phyloP scores from a whole-genome alignment of 345 rosid genomes.

The Salix viminalis region DNA sequence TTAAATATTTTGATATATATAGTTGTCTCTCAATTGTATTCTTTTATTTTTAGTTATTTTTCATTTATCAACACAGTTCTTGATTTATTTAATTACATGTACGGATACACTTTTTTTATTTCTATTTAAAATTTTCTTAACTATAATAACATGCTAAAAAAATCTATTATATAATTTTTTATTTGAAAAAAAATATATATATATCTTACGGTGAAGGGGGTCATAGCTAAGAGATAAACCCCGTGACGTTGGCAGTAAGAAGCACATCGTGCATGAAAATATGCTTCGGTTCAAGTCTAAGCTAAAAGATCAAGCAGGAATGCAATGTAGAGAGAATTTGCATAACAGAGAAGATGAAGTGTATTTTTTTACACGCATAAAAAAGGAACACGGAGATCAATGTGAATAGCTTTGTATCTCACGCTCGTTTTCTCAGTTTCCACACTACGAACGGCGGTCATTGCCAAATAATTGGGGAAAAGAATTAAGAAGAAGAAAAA shows the following conservation, averaged over 20 bases:
- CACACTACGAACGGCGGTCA: constrained; percentile 16
- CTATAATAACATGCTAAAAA: too few species aligned
- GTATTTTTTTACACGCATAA: constrained; percentile 30
- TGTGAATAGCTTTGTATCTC: constrained; percentile 34
- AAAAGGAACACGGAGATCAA: constrained; percentile 26
- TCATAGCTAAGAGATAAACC: not conserved
- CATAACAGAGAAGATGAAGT: constrained; percentile 15
- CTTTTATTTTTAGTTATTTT: too few species aligned
- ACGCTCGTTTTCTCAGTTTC: constrained; percentile 26
- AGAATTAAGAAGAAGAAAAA: not conserved
- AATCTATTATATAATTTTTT: too few species aligned
- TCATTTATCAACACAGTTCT: too few species aligned
- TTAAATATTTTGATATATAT: too few species aligned
- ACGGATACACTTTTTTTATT: too few species aligned
- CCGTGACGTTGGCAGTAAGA: not conserved
- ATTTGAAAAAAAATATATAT: too few species aligned
- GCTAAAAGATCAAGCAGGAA: not conserved
- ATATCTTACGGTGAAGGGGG: too few species aligned
- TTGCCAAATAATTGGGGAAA: constrained; percentile 31
- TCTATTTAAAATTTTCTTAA: too few species aligned
- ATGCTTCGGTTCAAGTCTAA: not conserved
- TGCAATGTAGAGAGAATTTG: constrained; percentile 1
- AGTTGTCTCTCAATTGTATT: too few species aligned
- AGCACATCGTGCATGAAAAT: not conserved
- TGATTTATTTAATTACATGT: too few species aligned